Conservation (phyloP, 2,329 filamentous ascomycete genomes). For the Diaporthe sp. region DNA sequence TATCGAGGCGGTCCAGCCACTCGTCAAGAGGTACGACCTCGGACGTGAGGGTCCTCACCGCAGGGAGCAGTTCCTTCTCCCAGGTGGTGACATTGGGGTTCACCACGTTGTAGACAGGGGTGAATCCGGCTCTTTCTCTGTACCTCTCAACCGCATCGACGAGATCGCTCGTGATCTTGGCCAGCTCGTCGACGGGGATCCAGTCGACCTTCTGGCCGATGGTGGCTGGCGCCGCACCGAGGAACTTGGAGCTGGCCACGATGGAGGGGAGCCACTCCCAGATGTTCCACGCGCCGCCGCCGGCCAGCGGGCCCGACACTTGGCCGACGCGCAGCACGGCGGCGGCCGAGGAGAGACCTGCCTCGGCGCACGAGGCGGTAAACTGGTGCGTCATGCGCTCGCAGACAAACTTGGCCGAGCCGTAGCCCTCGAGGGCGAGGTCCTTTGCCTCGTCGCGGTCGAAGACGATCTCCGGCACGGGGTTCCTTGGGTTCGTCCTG, state of each 20-base stretch:
- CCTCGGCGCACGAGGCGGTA: conserved; percentile 28
- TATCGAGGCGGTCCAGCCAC: conserved; percentile 24
- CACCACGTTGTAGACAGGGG: conserved; percentile 28
- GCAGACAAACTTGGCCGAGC: conserved; percentile 43
- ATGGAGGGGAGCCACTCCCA: conserved; percentile 44
- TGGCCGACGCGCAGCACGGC: conserved; percentile 42
- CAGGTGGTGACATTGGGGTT: conserved; percentile 25
- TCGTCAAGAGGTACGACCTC: conserved; percentile 21
- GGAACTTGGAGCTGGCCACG: conserved; percentile 41
- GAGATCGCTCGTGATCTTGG: conserved; percentile 40
- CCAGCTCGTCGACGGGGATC: conserved; percentile 42
- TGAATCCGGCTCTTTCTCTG: neutral
- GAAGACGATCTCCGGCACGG: conserved; percentile 39
- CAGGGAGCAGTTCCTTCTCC: conserved; percentile 23
- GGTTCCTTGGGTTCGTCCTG: conserved; percentile 14
- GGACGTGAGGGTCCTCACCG: conserved; percentile 8
- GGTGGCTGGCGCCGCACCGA: conserved; percentile 38
- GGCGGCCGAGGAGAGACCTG: conserved; percentile 29
- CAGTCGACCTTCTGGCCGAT: conserved; percentile 42
- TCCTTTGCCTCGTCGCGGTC: conserved; percentile 30
- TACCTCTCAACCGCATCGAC: conserved; percentile 34
- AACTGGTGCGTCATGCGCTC: conserved; percentile 42
- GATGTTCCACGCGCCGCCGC: conserved; percentile 41
- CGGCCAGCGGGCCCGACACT: conserved; percentile 40
- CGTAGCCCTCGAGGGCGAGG: conserved; percentile 42